A percentile compares a stretch with the other conserved stretches of the same genome.
Evolutionary conservation across 2,329 filamentous ascomycete species (phyloP).

Genomic region (Pseudocercospora cruenta): DNA sequence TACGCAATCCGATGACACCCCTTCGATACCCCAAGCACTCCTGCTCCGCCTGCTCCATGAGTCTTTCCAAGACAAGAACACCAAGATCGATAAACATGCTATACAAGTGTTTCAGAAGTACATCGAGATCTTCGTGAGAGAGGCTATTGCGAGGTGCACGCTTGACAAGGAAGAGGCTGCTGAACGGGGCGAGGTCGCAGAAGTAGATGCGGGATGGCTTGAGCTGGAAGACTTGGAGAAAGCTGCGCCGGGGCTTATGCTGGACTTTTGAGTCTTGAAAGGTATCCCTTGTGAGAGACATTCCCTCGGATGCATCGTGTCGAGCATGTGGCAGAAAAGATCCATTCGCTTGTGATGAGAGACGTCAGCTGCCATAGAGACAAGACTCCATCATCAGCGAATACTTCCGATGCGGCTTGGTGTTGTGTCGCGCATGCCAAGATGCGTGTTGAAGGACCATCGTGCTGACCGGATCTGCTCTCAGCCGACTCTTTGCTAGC

Average conservation of each 20-base stretch:
- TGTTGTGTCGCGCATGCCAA: neutral
- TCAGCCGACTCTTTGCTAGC: neutral
- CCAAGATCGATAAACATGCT: slow-evolving; percentile 75
- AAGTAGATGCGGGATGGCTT: slow-evolving; percentile 44
- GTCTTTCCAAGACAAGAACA: slow-evolving; percentile 72
- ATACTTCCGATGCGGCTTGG: neutral
- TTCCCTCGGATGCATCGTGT: too few species aligned
- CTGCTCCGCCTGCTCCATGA: slow-evolving; percentile 77
- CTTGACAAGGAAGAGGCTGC: slow-evolving; percentile 63
- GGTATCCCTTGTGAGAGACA: too few species aligned
- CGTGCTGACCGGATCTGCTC: neutral
- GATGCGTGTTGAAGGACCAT: neutral
- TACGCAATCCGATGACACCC: slow-evolving; percentile 30
- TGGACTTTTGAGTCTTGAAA: slow-evolving; percentile 79
- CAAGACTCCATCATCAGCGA: neutral
- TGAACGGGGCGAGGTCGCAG: slow-evolving; percentile 37
- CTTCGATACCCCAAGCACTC: slow-evolving; percentile 70
- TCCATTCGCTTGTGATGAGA: neutral
- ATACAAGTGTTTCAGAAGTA: slow-evolving; percentile 80
- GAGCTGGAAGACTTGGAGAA: slow-evolving; percentile 90
- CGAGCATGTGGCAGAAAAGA: too few species aligned
- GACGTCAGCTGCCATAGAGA: neutral
- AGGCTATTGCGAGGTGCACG: slow-evolving; percentile 79
- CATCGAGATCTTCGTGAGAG: slow-evolving; percentile 86
- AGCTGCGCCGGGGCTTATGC: slow-evolving; percentile 77